phyloP scores from a whole-genome alignment of 305 asterid genomes.

The Rubia balearica region DNA sequence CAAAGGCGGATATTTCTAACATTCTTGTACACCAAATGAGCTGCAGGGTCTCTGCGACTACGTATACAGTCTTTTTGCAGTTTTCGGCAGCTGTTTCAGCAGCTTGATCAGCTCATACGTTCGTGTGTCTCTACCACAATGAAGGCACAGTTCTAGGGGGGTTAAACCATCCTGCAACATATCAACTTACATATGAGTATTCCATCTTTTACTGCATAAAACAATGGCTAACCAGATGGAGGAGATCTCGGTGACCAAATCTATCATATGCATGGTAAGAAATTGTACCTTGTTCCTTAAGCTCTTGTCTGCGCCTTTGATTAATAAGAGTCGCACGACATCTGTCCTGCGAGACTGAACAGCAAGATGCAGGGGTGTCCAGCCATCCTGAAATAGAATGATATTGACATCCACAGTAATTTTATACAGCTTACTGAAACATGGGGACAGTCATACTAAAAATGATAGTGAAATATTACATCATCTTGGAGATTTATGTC shows the following conservation, averaged over 20 bases:
- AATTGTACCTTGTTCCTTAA: slow-evolving; percentile 48
- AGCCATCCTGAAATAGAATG: slow-evolving; percentile 54
- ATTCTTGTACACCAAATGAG: not conserved
- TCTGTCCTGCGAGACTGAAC: slow-evolving; percentile 86
- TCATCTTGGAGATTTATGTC: slow-evolving; percentile 69
- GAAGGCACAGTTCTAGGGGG: slow-evolving; percentile 69
- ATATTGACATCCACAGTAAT: slow-evolving; percentile 10
- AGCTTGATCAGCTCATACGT: slow-evolving; percentile 79
- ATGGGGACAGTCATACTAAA: slow-evolving; percentile 3
- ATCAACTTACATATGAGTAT: not conserved
- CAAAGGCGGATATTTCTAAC: not conserved
- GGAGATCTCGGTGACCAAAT: not conserved
- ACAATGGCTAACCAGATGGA: not conserved
- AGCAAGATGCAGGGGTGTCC: slow-evolving; percentile 87
- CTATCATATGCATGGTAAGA: not conserved
- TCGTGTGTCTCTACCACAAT: slow-evolving; percentile 55
- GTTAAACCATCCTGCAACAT: slow-evolving; percentile 75
- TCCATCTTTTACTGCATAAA: not conserved
- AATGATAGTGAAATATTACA: slow-evolving; percentile 35
- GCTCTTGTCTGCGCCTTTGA: slow-evolving; percentile 78
- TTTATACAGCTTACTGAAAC: slow-evolving; percentile 10
- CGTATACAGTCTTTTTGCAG: not conserved
- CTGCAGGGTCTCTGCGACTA: not conserved
- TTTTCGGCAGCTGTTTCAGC: slow-evolving; percentile 38
- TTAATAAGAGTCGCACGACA: slow-evolving; percentile 66